Evolutionary conservation across 345 rosid species (phyloP).

Genomic region (Trapa bicornis): DNA sequence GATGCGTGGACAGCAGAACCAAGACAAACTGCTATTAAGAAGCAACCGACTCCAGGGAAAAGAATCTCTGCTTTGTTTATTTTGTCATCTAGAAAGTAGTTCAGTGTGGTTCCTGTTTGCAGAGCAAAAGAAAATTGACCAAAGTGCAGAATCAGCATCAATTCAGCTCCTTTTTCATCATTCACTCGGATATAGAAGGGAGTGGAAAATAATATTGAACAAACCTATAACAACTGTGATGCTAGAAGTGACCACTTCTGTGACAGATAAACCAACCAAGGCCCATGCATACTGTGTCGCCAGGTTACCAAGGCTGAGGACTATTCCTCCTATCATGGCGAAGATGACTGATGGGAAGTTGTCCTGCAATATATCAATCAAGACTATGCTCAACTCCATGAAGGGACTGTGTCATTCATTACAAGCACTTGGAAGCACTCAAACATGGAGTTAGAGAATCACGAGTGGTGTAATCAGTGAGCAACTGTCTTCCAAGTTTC

Average conservation of each 20-base stretch:
- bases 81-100: slow-evolving; percentile 73
- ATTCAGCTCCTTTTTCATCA: neutral
- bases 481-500: too few species aligned
- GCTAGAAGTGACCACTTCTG: slow-evolving; percentile 64
- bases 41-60: slow-evolving; percentile 76
- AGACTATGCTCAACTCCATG: too few species aligned
- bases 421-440: too few species aligned
- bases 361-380: slow-evolving; percentile 20
- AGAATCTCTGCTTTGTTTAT: slow-evolving; percentile 68
- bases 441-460: too few species aligned
- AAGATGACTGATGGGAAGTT: slow-evolving; percentile 66
- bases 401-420: too few species aligned
- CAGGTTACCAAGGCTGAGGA: slow-evolving; percentile 64
- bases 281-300: slow-evolving; percentile 73
- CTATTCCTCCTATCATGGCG: slow-evolving; percentile 69
- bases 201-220: neutral
- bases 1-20: slow-evolving; percentile 70
- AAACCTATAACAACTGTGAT: slow-evolving; percentile 68
- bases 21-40: slow-evolving; percentile 64
- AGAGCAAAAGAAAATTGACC: neutral
- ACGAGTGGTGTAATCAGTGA: too few species aligned
- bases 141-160: neutral
- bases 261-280: slow-evolving; percentile 69
- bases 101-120: slow-evolving; percentile 57
- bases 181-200: neutral